Evolutionary conservation across 2,329 filamentous ascomycete species (phyloP), one percentile per base, ranked within the genome.

Genomic region (Trichoderma sp.): DNA sequence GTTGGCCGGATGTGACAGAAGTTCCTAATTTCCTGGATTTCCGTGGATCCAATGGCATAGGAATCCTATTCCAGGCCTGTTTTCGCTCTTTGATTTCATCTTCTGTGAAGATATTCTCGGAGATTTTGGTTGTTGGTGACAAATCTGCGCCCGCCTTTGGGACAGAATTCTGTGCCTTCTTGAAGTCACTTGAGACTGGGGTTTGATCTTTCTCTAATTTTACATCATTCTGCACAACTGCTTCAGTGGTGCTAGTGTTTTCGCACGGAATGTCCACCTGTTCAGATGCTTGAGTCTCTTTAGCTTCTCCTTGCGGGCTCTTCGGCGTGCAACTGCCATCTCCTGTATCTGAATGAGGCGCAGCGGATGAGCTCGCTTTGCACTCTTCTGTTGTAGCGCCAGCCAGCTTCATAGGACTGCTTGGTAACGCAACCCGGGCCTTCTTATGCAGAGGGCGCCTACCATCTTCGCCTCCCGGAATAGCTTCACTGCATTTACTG

Each of bases 31-130:
- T 78, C 38, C 71, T 75, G 75, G 67, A 75, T 59, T 72, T 75
- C 53, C 71, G 78, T 67, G 77, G 80, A 74, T 79, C 77, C 72
- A 83, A 75, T 62, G 83, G 83, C 81, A 83, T 81, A 53, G 80
- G 76, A 77, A 84, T 84, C 74, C 79, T 83, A 79, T 82, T 78
- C 82, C 81, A 83, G 69, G 79, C 79, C 79, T 80, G 78, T 76
- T 78, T 80, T 74, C 83, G 80, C 53, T 77, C 78, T 76, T 80
- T 80, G 41, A 83, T 82, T 74, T 84, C 77, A 65, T 81, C 76
- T 62, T 80, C 78, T 14, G 83, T 83, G 50, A 83, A 83, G 6
- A 75, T 65, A 53, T 71, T 71, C 29, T 64, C 72, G 24, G 35
- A 35, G 27, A 63, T 18, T 64, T 12, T 29, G 6, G 18, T 38